Base-by-base conservation (phyloP, 176 grass and related monocot species). In the Thinopyrum elongatum region DNA sequence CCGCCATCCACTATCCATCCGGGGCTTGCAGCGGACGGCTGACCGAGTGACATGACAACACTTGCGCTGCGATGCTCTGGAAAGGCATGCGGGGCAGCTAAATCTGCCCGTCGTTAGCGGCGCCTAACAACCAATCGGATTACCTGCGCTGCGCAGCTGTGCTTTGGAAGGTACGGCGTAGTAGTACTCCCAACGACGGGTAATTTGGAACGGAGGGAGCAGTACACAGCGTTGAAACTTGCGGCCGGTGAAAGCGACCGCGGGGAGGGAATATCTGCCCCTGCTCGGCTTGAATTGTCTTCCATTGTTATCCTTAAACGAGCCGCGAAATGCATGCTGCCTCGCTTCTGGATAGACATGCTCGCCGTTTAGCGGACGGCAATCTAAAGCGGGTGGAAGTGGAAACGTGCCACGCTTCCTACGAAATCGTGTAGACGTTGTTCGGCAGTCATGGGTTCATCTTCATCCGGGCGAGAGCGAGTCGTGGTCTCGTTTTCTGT, bases 401-500 rank as follows among this genome's bases (percentile, higher is more conserved):
- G 87, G 64, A 84, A 80, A 55, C 3, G 61, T 67, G 29, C n/a
- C 35, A 49, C 60, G 55, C 61, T 87, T 47, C 42, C 42, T 44
- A 3, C 42, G 42, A 4, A 44, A 44, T 12, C 10, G 42, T 11
- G 11, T 44, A 44, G 0, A 44, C 11, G 42, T 44, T 44, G 2
- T 44, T 44, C 39, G 39, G 2, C 39, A 42, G 39, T 11, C 39
- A 0, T 12, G 39, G 39, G 38, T 39, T 39, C 38, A 39, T 39
- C 10, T 42, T 42, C 39, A 44, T 12, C 41, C 42, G 42, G 42
- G 42, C 41, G 10, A 44, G 41, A 44, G 42, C 42, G 13, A 44
- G 42, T 44, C 42, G 42, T 44, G 42, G 1, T 44, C 44, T 15
- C 44, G 44, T 46, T 46, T 47, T 15, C 13, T 47, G 13, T 15